phyloP scores from a whole-genome alignment of 2,329 filamentous ascomycete genomes.

The Trichoderma oligosporum region DNA sequence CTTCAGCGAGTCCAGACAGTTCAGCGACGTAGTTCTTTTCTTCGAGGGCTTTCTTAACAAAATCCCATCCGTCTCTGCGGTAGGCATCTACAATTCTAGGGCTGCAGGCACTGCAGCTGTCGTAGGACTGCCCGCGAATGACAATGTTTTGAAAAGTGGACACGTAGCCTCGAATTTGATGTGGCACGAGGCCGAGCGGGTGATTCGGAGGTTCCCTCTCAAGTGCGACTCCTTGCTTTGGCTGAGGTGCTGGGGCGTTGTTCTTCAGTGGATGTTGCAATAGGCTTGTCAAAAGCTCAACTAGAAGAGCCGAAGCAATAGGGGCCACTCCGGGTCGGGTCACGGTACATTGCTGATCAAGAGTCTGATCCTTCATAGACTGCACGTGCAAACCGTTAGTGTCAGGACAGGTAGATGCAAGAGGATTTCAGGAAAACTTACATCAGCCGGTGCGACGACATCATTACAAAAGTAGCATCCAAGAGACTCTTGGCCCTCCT shows the following conservation, averaged over 20 bases:
- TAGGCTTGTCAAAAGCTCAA: constrained; percentile 83
- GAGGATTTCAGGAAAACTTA: constrained; percentile 46
- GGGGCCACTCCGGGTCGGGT: constrained; percentile 89
- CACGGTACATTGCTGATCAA: constrained; percentile 97
- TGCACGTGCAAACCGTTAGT: constrained; percentile 35
- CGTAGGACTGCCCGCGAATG: constrained; percentile 70
- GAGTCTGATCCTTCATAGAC: constrained; percentile 90
- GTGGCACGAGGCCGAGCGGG: constrained; percentile 67
- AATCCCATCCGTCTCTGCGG: constrained; percentile 65
- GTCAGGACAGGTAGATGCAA: rapidly evolving
- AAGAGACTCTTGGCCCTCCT: constrained; percentile 60
- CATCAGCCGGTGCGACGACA: constrained; percentile 88
- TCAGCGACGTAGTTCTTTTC: constrained; percentile 77
- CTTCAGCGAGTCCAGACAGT: constrained; percentile 68
- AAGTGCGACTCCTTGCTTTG: constrained; percentile 39
- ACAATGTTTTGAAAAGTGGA: constrained; percentile 70
- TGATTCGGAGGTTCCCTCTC: constrained; percentile 56
- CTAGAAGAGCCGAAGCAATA: constrained; percentile 84
- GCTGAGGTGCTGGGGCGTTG: constrained; percentile 55
- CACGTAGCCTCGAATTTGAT: constrained; percentile 76
- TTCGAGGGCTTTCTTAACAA: constrained; percentile 69
- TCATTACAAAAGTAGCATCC: constrained; percentile 99
- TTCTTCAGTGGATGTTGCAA: constrained; percentile 79
- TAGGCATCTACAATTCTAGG: constrained; percentile 66
- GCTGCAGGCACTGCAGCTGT: constrained; percentile 78